Conservation (phyloP, 139 green algal genomes). For the Chlorella sp. region DNA sequence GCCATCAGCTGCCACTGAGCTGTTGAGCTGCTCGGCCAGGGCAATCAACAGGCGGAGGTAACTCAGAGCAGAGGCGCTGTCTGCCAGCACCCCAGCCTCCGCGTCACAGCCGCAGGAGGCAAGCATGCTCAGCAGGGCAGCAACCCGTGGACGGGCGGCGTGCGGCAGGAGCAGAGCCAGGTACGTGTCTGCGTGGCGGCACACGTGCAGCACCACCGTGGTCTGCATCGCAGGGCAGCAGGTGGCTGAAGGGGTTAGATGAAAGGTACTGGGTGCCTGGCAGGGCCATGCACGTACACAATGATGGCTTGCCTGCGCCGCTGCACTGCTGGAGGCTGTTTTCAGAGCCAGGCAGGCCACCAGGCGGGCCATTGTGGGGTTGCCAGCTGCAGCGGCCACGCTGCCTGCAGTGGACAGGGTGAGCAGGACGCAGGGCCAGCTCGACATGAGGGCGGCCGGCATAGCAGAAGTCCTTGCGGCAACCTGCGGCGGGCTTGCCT, state of each 20-base stretch:
- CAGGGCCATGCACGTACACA: background rate
- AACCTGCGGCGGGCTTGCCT: background rate
- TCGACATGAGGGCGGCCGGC: too few species aligned
- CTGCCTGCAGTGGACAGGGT: background rate
- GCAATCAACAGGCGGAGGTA: background rate
- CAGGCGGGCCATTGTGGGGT: background rate
- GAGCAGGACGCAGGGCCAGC: background rate
- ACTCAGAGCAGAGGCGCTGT: background rate
- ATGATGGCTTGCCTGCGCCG: background rate
- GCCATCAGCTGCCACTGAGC: background rate
- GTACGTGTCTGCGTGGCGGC: background rate
- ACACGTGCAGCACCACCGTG: background rate
- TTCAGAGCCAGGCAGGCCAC: background rate
- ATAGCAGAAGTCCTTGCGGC: background rate
- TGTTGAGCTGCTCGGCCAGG: background rate
- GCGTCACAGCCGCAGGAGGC: background rate
- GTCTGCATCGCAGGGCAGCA: background rate
- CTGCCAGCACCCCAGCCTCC: background rate
- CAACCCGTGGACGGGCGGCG: background rate
- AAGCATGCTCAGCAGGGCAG: background rate
- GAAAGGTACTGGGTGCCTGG: background rate
- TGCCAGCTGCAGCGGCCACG: background rate
- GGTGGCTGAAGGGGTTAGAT: background rate
- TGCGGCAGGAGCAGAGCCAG: background rate
- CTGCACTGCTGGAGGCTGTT: background rate